phyloP scores from a whole-genome alignment of 139 green algal genomes.

The Auxenochlorella pyrenoidosa region DNA sequence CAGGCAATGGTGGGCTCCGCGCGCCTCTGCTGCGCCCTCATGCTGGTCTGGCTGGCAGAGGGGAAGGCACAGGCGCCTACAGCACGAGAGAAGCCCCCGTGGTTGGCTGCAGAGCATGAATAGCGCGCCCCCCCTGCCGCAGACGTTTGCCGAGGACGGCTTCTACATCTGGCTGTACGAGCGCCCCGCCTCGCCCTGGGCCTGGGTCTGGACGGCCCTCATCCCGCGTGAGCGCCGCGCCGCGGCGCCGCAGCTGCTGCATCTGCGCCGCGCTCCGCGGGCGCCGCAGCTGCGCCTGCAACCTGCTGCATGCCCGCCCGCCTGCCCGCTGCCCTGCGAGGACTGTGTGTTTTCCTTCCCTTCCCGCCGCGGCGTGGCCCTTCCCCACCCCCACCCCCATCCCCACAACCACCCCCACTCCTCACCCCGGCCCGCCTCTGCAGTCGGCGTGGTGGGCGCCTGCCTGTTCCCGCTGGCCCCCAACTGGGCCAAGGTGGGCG shows the following conservation, averaged over 20 bases:
- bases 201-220: constrained; percentile 59
- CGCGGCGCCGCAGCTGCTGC: constrained; percentile 47
- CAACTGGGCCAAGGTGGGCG: constrained; percentile 56
- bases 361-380: no score
- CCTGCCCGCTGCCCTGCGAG: background rate
- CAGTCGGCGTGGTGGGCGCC: constrained; percentile 54
- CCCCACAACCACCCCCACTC: background rate
- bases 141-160: constrained; percentile 64
- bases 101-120: no score
- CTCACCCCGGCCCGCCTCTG: constrained; percentile 12
- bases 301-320: no score
- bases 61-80: no score
- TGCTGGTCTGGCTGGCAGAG: no score
- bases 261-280: no score
- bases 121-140: no score
- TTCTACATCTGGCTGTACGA: constrained; percentile 87
- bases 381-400: no score
- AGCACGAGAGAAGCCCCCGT: no score
- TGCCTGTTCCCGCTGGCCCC: constrained; percentile 75
- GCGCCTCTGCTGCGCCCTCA: no score
- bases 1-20: background rate
- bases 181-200: constrained; percentile 64
- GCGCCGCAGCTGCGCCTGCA: constrained; percentile 55
- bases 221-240: constrained; percentile 30
- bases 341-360: no score